Evolutionary conservation across 2,329 filamentous ascomycete species (phyloP).

Genomic region (Colletotrichum noveboracense): DNA sequence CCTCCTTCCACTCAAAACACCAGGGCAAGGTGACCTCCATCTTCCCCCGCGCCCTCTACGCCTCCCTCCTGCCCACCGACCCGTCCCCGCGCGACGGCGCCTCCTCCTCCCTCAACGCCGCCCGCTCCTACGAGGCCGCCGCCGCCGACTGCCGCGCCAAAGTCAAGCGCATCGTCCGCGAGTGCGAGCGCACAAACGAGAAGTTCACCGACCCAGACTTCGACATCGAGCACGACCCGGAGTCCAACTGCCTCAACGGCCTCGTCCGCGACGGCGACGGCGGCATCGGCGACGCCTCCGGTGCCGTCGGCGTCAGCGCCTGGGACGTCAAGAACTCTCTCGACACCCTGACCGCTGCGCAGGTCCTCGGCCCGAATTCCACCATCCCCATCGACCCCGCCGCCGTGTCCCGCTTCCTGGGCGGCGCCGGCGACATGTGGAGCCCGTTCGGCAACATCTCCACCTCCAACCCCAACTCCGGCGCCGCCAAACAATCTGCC

Average conservation of each 20-base stretch:
- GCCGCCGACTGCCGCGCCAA: slow-evolving; percentile 43
- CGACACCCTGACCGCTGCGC: slow-evolving; percentile 24
- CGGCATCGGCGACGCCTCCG: not conserved
- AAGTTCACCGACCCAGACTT: slow-evolving; percentile 51
- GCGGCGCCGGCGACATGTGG: not conserved
- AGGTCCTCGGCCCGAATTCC: slow-evolving; percentile 24
- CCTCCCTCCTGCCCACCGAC: slow-evolving; percentile 31
- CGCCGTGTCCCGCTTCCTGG: slow-evolving; percentile 24
- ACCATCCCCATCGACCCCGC: slow-evolving; percentile 24
- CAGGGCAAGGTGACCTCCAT: slow-evolving; percentile 50
- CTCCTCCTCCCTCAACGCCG: slow-evolving; percentile 53
- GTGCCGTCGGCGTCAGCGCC: slow-evolving; percentile 14
- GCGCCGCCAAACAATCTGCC: not conserved
- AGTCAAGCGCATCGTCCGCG: slow-evolving; percentile 42
- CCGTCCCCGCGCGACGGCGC: slow-evolving; percentile 32
- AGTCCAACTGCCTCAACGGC: slow-evolving; percentile 41
- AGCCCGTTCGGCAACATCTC: not conserved
- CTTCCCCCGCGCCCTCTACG: slow-evolving; percentile 46
- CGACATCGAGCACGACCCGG: slow-evolving; percentile 43
- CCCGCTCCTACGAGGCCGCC: slow-evolving; percentile 46
- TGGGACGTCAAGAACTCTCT: slow-evolving; percentile 28
- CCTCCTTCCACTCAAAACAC: slow-evolving; percentile 42
- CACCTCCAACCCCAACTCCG: not conserved
- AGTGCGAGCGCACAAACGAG: slow-evolving; percentile 49
- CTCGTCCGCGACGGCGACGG: slow-evolving; percentile 24